phyloP scores from a whole-genome alignment of 2,329 filamentous ascomycete genomes.

The Zasmidium citrigriseum region DNA sequence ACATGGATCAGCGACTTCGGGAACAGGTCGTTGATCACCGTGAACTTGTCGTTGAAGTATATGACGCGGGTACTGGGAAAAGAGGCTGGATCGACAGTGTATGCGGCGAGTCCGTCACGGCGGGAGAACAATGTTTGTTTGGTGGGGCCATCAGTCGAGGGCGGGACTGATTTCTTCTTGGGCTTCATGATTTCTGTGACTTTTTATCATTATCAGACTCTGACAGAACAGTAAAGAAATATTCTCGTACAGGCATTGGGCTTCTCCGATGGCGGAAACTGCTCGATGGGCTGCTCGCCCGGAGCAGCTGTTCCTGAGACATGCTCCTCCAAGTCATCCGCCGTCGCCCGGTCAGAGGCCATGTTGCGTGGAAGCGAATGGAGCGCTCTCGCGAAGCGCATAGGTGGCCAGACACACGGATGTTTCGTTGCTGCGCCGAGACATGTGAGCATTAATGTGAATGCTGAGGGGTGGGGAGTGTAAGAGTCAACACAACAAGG shows the following conservation, averaged over 20 bases:
- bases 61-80: conserved; percentile 63
- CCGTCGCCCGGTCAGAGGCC: conserved; percentile 14
- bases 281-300: conserved; percentile 13
- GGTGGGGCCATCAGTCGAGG: conserved; percentile 29
- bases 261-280: conserved; percentile 25
- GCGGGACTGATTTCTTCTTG: conserved; percentile 31
- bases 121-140: conserved; percentile 43
- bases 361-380: conserved; percentile 7
- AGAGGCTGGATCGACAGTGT: conserved; percentile 64
- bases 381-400: neutral
- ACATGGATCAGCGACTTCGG: conserved; percentile 85
- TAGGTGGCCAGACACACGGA: neutral
- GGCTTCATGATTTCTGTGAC: conserved; percentile 50
- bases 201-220: conserved; percentile 32
- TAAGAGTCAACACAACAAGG: neutral
- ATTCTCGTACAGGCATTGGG: conserved; percentile 38
- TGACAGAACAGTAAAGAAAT: conserved; percentile 7
- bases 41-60: conserved; percentile 67
- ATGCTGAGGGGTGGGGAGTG: neutral
- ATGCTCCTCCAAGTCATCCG: conserved; percentile 24
- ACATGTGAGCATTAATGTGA: neutral
- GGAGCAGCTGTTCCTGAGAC: conserved; percentile 20
- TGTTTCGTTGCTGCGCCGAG: neutral
- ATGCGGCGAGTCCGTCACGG: conserved; percentile 65
- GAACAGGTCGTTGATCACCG: conserved; percentile 78